Evolutionary conservation across 1,139 yeast genomes (phyloP), one percentile per base, ranked within the genome.

Genomic region (Groenewaldozyma auringiensis): DNA sequence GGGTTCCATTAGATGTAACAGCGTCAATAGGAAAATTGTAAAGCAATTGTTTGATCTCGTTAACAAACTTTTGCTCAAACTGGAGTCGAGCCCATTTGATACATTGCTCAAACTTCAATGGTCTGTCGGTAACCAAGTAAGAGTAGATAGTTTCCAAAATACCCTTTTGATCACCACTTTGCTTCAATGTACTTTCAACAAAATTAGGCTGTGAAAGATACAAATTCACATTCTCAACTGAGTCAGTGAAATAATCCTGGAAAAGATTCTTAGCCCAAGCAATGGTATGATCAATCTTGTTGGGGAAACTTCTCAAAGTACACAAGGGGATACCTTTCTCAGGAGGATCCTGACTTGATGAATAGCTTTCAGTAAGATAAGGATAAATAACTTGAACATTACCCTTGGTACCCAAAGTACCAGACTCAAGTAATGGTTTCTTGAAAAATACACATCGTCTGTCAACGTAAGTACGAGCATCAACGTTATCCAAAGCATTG

Each of bases 231-330:
- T 88, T 87, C 66, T 87, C 96, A 21, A 96, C 94, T 22, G 89
- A 77, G 52, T 92, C 96, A 37, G 80, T 75, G 65, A 92, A 92
- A 63, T 80, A 86, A n/a, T 94, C 96, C 71, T 85, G 94, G 75
- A 92, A 92, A 60, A 88, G 74, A 20, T 89, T 81, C 70, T 94
- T 92, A 21, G 97, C 95, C 99, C 99, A 92, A 13, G 98, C 97
- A 69, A 92, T 92, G 1, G 99, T 94, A 63, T 92, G 99, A 63
- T 92, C 99, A 59, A 92, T 92, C 68, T 89, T 92, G 67, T 88
- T 87, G 48, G 99, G 99, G 81, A 92, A 92, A 4, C 95, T 85
- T 68, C 97, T 81, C 62, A 92, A 75, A 6, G 99, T 92, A 75
- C 99, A 92, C 61, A 92, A 75, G 33, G 99, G 99, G 61, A 92